phyloP scores from a whole-genome alignment of 768 basidiomycete genomes.

The Suillus subaureus region DNA sequence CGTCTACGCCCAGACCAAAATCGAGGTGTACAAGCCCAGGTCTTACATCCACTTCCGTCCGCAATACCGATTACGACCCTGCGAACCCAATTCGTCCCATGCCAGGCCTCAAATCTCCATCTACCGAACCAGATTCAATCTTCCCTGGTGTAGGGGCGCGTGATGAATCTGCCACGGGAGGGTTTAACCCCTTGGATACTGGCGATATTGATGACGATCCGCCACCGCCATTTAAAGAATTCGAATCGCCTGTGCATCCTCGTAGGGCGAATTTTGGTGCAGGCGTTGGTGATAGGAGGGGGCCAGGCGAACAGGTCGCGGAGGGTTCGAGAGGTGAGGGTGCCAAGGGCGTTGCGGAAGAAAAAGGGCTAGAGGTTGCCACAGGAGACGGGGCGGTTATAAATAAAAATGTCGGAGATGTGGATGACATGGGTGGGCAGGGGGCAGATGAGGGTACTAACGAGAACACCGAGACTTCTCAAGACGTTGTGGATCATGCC shows the following conservation, averaged over 20 bases:
- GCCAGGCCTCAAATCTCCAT: conserved; percentile 3
- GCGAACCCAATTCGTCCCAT: conserved; percentile 3
- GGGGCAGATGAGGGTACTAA: background rate
- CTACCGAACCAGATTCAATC: background rate
- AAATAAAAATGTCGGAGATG: background rate
- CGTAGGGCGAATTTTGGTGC: background rate
- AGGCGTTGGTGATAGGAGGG: background rate
- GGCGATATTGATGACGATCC: conserved; percentile 1
- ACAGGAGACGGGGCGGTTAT: background rate
- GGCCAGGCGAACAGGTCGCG: background rate
- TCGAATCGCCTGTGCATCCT: conserved; percentile 2
- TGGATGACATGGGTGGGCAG: background rate
- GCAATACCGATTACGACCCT: conserved; percentile 4
- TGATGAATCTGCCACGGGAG: conserved; percentile 6
- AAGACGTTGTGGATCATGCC: background rate
- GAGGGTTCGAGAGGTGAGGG: background rate
- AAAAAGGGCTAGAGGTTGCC: background rate
- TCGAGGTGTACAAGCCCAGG: background rate
- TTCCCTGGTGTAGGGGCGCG: background rate
- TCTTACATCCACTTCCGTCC: conserved; percentile 10
- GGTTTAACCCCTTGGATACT: conserved; percentile 14
- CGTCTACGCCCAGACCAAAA: background rate
- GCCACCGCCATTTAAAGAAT: conserved; percentile 10
- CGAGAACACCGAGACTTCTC: background rate
- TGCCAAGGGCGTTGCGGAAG: background rate